These are phyloP conservation scores for Apophysomyces elegans DNA, from an alignment of 371 early-diverging fungal genomes.

Conservation along the genomic window DNA sequence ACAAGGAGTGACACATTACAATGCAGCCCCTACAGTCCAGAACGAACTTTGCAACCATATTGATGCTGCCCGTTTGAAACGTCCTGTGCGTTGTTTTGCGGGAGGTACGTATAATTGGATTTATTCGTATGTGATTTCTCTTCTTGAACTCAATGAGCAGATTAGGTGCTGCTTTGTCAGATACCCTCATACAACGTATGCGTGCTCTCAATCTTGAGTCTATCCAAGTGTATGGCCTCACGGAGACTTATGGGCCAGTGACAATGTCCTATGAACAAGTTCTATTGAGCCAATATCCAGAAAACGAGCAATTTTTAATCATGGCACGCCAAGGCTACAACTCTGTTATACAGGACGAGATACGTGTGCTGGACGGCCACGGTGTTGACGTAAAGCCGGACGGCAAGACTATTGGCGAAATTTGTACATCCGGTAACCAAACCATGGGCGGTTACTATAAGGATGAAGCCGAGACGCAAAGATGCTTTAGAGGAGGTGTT, in stretches of 20 bases:
- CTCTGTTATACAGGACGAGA: conserved; percentile 49
- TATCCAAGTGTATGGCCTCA: conserved; percentile 62
- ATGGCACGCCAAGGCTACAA: conserved; percentile 56
- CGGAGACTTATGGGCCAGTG: conserved; percentile 54
- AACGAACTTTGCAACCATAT: conserved; percentile 50
- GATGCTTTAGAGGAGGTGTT: conserved; percentile 57
- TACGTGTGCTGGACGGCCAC: conserved; percentile 44
- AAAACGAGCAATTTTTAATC: conserved; percentile 36
- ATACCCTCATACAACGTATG: conserved; percentile 46
- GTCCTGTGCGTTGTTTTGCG: conserved; percentile 45
- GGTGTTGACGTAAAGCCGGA: conserved; percentile 52
- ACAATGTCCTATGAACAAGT: conserved; percentile 33
- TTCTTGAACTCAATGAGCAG: neutral
- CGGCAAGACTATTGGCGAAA: conserved; percentile 54
- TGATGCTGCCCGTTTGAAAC: conserved; percentile 31
- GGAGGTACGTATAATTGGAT: conserved; percentile 20
- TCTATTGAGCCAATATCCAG: conserved; percentile 22
- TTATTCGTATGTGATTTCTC: neutral
- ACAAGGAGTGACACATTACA: conserved; percentile 53
- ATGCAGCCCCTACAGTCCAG: conserved; percentile 64
- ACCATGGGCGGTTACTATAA: conserved; percentile 46
- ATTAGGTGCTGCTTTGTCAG: conserved; percentile 53
- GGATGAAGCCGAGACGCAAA: conserved; percentile 53
- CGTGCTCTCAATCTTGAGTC: conserved; percentile 44
- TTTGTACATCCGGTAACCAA: conserved; percentile 56